These are phyloP conservation scores for Cerioporus squamosus DNA, from an alignment of 1,284 basidiomycete genomes.

Conservation along the genomic window DNA sequence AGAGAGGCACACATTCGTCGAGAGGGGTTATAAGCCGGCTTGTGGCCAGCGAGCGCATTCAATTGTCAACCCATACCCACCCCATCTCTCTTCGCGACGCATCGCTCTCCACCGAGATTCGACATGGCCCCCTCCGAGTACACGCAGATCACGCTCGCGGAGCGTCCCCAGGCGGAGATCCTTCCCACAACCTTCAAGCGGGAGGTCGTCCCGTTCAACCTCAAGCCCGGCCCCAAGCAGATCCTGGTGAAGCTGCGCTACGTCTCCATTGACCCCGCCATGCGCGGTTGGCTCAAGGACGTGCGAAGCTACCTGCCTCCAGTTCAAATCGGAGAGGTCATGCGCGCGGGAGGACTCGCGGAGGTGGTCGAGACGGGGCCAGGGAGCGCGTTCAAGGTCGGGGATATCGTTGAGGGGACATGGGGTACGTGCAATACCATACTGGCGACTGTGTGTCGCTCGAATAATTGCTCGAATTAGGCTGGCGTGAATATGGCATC, in stretches of 20 bases:
- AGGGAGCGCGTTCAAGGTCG: constrained; percentile 58
- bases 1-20: too few species aligned
- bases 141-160: constrained; percentile 74
- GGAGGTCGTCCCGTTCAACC: constrained; percentile 55
- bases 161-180: constrained; percentile 71
- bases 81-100: not conserved
- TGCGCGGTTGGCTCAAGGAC: constrained; percentile 84
- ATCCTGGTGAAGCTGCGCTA: constrained; percentile 77
- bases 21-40: not conserved
- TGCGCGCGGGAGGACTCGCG: constrained; percentile 78
- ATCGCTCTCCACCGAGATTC: too few species aligned
- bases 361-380: constrained; percentile 65
- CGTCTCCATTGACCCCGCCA: constrained; percentile 83
- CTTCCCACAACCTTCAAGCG: constrained; percentile 73
- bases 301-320: constrained; percentile 68
- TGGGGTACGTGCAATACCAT: constrained; percentile 51
- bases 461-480: constrained; percentile 37
- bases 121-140: constrained; percentile 45
- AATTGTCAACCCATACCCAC: not conserved
- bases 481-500: constrained; percentile 82
- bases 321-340: constrained; percentile 83
- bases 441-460: not conserved
- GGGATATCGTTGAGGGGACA: constrained; percentile 65
- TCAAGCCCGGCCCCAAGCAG: constrained; percentile 61
- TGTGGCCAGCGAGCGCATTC: not conserved